Evolutionary conservation across 2,329 filamentous ascomycete species (phyloP).

Genomic region (Fusarium staphyleae): DNA sequence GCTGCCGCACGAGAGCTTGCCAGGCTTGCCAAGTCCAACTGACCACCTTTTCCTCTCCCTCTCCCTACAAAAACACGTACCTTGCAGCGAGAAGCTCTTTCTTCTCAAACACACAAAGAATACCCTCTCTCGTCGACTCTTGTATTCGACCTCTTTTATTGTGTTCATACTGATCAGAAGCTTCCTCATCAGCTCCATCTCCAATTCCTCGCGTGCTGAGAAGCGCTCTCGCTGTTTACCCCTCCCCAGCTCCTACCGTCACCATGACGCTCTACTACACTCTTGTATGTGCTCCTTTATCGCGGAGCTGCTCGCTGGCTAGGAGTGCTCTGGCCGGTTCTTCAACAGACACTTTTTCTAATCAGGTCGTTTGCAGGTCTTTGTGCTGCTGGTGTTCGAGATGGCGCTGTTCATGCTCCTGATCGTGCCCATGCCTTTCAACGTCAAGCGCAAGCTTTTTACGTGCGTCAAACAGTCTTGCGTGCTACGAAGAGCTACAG

Average conservation of each 20-base stretch:
- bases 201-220: constrained; percentile 2
- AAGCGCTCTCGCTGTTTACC: constrained; percentile 27
- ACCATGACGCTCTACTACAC: constrained; percentile 67
- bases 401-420: constrained; percentile 82
- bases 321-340: background rate
- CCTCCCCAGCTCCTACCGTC: constrained; percentile 40
- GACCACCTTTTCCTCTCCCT: constrained; percentile 42
- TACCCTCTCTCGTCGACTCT: background rate
- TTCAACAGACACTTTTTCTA: constrained; percentile 7
- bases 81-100: constrained; percentile 11
- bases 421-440: constrained; percentile 88
- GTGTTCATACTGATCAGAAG: constrained; percentile 1
- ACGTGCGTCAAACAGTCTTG: constrained; percentile 55
- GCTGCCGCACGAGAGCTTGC: constrained; percentile 33
- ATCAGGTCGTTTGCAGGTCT: constrained; percentile 66
- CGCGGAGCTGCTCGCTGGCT: background rate
- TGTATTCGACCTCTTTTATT: background rate
- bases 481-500: background rate
- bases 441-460: constrained; percentile 84
- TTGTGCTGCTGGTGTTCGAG: constrained; percentile 81
- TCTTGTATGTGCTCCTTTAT: constrained; percentile 50
- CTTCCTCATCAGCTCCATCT: constrained; percentile 13
- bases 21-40: constrained; percentile 35
- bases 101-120: background rate
- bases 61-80: constrained; percentile 31